Evolutionary conservation across 768 basidiomycete genomes (phyloP), one percentile per base, ranked within the genome.

Genomic region (Boletellus ananiceps): DNA sequence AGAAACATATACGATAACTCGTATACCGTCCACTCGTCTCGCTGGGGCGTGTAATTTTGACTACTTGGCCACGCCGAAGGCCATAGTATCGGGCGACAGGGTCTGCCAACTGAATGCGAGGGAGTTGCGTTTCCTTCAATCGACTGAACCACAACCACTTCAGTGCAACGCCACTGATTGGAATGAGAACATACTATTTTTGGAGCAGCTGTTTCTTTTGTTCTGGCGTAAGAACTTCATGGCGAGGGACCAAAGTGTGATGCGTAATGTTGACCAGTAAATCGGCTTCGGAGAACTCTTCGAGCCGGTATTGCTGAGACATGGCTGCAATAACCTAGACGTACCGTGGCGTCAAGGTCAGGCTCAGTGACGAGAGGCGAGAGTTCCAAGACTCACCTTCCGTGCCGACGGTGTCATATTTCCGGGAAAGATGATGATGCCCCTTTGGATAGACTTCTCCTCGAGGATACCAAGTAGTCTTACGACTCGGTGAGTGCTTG

Each of bases 81-180:
- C 96, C 96, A 72, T 97, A 99, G 69, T 99, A 98, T 51, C 94
- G 83, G 36, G 96, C 93, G n/a, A 99, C 95, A 9, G 96, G 96
- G 69, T 99, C 96, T 23, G 86, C 84, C 37, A 96, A 70, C 71
- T 97, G 94, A 55, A 99, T 98, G 19, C 96, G 89, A 41, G 96
- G 96, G 48, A 99, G 77, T 63, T 99, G 96, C 1, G 95, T 97
- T 65, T 98, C 96, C 69, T 95, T 95, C 50, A 99, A 73, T 54
- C 96, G 95, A 71, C 95, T 99, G 60, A 46, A 51, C 13, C 36
- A 32, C 36, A 2, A 29, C 50, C 42, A 31, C 46, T 33, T 52
- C 42, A 57, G 50, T 36, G 41, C 37, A 48, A 36, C 31, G 50
- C 52, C 45, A 16, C 21, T 21, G 29, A 35, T n/a, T 18, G 27